phyloP scores from a whole-genome alignment of 2,329 filamentous ascomycete genomes.

The Cercospora sojina region DNA sequence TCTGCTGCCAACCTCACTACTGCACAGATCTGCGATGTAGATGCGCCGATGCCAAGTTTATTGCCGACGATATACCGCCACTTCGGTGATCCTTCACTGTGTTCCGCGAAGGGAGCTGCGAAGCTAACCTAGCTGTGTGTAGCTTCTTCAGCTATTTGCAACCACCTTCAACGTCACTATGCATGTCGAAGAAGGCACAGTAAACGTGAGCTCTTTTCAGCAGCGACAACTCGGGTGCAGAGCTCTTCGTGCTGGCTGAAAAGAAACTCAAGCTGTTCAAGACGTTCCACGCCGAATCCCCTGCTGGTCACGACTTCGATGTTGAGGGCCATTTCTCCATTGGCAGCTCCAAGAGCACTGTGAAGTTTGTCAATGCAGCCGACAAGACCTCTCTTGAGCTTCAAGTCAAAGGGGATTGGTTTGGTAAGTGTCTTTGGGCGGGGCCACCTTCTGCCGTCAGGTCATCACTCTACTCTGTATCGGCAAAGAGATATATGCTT shows the following conservation, averaged over 20 bases:
- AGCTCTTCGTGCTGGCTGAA: conserved; percentile 60
- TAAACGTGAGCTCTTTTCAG: not conserved
- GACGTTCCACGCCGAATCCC: conserved; percentile 52
- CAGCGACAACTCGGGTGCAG: conserved; percentile 20
- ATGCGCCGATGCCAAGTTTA: not conserved
- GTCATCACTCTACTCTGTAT: not conserved
- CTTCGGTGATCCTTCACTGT: not conserved
- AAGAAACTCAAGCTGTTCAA: conserved; percentile 53
- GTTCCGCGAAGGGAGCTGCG: not conserved
- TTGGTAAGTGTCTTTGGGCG: conserved; percentile 26
- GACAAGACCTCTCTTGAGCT: conserved; percentile 50
- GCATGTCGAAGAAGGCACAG: conserved; percentile 2
- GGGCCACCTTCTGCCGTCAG: not conserved
- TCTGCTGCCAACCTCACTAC: not conserved
- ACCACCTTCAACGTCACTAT: conserved; percentile 8
- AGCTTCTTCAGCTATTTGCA: not conserved
- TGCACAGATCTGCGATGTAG: not conserved
- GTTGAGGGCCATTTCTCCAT: conserved; percentile 55
- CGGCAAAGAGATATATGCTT: not conserved
- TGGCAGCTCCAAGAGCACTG: conserved; percentile 54
- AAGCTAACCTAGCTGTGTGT: not conserved
- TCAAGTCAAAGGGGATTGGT: conserved; percentile 61
- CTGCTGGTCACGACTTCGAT: conserved; percentile 27
- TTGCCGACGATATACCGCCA: not conserved
- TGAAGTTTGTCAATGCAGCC: conserved; percentile 55